Percentiles rank a stretch among this genome's conserved stretches.
Conservation (phyloP, 371 early-diverging fungal genomes). For the Mucor plumbeus region DNA sequence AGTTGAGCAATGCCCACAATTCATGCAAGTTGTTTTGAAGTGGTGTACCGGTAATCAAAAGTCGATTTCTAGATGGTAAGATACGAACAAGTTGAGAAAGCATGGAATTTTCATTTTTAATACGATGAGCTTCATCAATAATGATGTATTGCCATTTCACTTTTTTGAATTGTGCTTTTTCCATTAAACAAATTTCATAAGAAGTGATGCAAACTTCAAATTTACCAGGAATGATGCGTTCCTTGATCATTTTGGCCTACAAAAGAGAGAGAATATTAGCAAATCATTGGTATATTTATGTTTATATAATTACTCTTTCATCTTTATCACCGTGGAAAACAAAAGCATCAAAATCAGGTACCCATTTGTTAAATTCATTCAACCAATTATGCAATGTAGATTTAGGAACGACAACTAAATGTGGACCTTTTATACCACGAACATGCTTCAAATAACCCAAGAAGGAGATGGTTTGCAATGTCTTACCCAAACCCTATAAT, state of each 20-base stretch:
- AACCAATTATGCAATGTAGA: slow-evolving; percentile 98
- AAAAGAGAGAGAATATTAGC: neutral
- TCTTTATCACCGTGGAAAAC: slow-evolving; percentile 94
- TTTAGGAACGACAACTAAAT: slow-evolving; percentile 97
- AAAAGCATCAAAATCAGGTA: slow-evolving; percentile 90
- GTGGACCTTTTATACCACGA: slow-evolving; percentile 80
- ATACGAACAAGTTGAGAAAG: slow-evolving; percentile 91
- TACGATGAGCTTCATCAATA: slow-evolving; percentile 99
- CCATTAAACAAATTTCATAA: slow-evolving; percentile 96
- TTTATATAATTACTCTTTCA: slow-evolving; percentile 64
- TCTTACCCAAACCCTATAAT: slow-evolving; percentile 97
- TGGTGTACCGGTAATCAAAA: slow-evolving; percentile 99
- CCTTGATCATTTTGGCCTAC: slow-evolving; percentile 62
- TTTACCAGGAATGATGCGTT: slow-evolving; percentile 63
- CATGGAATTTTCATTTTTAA: slow-evolving; percentile 98
- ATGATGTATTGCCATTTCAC: slow-evolving; percentile 94
- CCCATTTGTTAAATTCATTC: slow-evolving; percentile 93
- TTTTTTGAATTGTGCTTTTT: slow-evolving; percentile 85
- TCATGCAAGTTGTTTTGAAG: slow-evolving; percentile 99
- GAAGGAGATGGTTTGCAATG: slow-evolving; percentile 97
- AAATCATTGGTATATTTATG: neutral
- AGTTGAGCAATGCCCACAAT: slow-evolving; percentile 99
- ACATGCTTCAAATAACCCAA: slow-evolving; percentile 91
- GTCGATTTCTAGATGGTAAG: slow-evolving; percentile 87
- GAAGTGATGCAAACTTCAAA: slow-evolving; percentile 98